A percentile compares a stretch with the other conserved stretches of the same genome.
Conservation (phyloP, 257 asterid species). For the Rehmannia glutinosa region DNA sequence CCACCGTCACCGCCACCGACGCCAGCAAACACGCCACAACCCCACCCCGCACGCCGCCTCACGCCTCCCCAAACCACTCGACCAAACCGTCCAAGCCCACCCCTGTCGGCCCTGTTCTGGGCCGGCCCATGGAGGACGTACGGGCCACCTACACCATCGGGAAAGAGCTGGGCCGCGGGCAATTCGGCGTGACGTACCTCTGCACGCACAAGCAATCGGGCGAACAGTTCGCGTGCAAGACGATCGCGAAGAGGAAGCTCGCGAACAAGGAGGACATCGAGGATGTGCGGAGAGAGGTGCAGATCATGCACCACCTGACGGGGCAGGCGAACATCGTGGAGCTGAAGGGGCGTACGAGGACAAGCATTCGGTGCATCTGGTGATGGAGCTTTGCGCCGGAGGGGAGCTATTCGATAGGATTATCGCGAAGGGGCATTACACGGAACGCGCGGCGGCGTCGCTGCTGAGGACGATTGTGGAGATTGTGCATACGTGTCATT, state of each 20-base stretch:
- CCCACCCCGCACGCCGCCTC: conserved; percentile 1
- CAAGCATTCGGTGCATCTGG: conserved; percentile 79
- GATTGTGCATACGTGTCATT: conserved; percentile 85
- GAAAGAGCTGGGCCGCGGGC: conserved; percentile 89
- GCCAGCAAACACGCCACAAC: not conserved
- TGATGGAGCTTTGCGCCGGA: conserved; percentile 91
- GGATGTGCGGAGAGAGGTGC: conserved; percentile 87
- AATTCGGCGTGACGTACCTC: conserved; percentile 79
- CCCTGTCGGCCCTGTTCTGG: conserved; percentile 63
- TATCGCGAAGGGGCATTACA: conserved; percentile 76
- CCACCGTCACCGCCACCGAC: not conserved
- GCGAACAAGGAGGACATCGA: conserved; percentile 81
- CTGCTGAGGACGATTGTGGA: conserved; percentile 77
- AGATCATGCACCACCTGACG: conserved; percentile 84
- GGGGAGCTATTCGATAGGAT: conserved; percentile 95
- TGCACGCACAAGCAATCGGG: conserved; percentile 75
- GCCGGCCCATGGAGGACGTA: conserved; percentile 88
- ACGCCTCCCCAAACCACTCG: conserved; percentile 30
- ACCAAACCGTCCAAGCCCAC: conserved; percentile 33
- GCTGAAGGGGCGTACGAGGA: conserved; percentile 81
- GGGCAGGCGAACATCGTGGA: conserved; percentile 80
- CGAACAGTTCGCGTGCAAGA: conserved; percentile 79
- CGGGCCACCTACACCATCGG: conserved; percentile 56
- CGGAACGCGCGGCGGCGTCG: conserved; percentile 86
- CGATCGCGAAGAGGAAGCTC: conserved; percentile 81